phyloP scores from a whole-genome alignment of 768 basidiomycete genomes.

The Krasilnikovozyma curviuscula region DNA sequence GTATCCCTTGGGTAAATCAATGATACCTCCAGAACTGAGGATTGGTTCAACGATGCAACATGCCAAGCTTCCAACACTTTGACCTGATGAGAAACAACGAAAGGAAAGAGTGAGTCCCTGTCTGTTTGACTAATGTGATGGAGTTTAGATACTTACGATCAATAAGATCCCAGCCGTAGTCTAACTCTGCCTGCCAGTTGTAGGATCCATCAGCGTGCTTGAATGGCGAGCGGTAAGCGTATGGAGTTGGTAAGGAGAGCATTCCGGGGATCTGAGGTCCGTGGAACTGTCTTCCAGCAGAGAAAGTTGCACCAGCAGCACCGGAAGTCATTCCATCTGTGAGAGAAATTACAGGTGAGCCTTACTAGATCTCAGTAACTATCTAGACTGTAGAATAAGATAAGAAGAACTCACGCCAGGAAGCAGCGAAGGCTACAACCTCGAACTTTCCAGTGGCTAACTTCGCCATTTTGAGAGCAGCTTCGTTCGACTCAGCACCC shows the following conservation, averaged over 20 bases:
- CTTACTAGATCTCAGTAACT: neutral
- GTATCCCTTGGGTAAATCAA: conserved; percentile 18
- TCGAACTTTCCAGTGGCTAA: conserved; percentile 18
- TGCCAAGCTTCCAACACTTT: conserved; percentile 13
- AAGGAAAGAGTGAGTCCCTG: neutral
- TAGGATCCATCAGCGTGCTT: conserved; percentile 14
- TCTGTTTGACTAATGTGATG: neutral
- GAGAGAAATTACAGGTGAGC: neutral
- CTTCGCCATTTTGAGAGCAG: conserved; percentile 19
- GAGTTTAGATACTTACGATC: conserved; percentile 12
- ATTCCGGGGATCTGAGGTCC: conserved; percentile 13
- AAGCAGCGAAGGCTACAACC: conserved; percentile 15
- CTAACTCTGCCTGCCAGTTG: conserved; percentile 19
- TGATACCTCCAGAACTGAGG: conserved; percentile 18
- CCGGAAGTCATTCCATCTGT: conserved; percentile 14
- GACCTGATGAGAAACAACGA: conserved; percentile 8
- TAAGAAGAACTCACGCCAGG: conserved; percentile 2
- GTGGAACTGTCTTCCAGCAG: conserved; percentile 9
- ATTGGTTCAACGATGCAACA: conserved; percentile 20
- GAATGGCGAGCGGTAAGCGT: conserved; percentile 16
- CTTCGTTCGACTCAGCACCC: conserved; percentile 17
- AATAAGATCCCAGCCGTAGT: conserved; percentile 18
- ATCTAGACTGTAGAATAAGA: too few relatives aligned
- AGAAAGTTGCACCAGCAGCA: conserved; percentile 12
- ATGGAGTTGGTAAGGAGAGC: conserved; percentile 14